Evolutionary conservation across 2,329 filamentous ascomycete species (phyloP).

Genomic region (Fusarium duplospermum): DNA sequence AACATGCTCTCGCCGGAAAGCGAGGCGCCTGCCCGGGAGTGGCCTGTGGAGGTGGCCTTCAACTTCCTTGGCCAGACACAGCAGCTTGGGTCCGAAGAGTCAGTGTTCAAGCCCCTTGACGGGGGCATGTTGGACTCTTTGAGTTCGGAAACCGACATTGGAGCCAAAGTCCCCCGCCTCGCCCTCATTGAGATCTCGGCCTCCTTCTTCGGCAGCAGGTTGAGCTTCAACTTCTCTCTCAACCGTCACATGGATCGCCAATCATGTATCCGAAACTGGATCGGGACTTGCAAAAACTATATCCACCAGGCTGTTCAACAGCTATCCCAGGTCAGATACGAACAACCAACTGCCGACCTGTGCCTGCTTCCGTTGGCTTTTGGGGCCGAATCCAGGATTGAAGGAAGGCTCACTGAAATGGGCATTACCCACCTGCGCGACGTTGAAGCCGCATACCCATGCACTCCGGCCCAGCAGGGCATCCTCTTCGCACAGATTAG

Average conservation of each 20-base stretch:
- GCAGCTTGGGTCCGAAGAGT: background rate
- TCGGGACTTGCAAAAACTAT: background rate
- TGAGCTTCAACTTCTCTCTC: constrained; percentile 22
- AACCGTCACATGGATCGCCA: constrained; percentile 20
- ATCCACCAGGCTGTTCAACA: background rate
- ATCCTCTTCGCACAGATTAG: constrained; percentile 36
- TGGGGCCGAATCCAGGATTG: background rate
- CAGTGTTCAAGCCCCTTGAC: constrained; percentile 9
- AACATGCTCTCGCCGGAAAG: background rate
- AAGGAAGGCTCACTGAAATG: background rate
- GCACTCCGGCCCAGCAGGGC: constrained; percentile 38
- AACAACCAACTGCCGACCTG: background rate
- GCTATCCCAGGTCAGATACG: background rate
- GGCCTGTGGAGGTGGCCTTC: constrained; percentile 32
- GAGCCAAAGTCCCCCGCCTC: constrained; percentile 18
- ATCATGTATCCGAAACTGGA: background rate
- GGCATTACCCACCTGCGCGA: background rate
- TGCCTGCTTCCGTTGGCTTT: constrained; percentile 24
- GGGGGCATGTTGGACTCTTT: constrained; percentile 11
- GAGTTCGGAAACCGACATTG: constrained; percentile 20
- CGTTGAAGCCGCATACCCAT: constrained; percentile 35
- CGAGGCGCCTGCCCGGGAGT: background rate
- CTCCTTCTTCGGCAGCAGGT: background rate
- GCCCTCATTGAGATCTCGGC: constrained; percentile 34
- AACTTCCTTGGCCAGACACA: constrained; percentile 35